Evolutionary conservation across 345 rosid genomes (phyloP).

Genomic region (Brassica juncea): DNA sequence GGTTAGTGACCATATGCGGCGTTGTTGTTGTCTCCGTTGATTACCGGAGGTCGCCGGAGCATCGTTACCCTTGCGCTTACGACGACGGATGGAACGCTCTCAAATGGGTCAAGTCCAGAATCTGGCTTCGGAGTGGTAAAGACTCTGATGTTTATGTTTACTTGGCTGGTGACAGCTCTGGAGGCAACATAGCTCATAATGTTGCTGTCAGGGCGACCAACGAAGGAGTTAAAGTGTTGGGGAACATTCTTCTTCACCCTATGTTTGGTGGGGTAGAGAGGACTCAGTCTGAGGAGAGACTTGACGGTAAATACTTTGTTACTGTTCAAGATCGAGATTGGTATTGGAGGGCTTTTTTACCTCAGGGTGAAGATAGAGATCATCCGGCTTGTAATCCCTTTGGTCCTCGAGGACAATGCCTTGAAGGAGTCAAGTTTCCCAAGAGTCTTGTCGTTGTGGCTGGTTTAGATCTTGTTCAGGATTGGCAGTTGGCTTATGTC

Average conservation of each 20-base stretch:
- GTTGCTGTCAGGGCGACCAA: slow-evolving; percentile 76
- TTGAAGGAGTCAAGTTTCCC: slow-evolving; percentile 59
- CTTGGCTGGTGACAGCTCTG: slow-evolving; percentile 93
- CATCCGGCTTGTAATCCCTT: slow-evolving; percentile 96
- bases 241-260: slow-evolving; percentile 86
- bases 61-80: slow-evolving; percentile 80
- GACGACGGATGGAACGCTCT: slow-evolving; percentile 98
- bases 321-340: slow-evolving; percentile 85
- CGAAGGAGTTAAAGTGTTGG: slow-evolving; percentile 60
- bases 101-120: slow-evolving; percentile 81
- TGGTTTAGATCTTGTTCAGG: slow-evolving; percentile 88
- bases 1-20: slow-evolving; percentile 63
- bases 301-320: slow-evolving; percentile 90
- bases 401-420: slow-evolving; percentile 64
- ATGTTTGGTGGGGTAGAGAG: slow-evolving; percentile 87
- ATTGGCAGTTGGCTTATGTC: slow-evolving; percentile 90
- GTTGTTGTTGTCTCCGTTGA: slow-evolving; percentile 88
- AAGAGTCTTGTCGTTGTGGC: slow-evolving; percentile 92
- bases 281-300: slow-evolving; percentile 65
- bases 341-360: slow-evolving; percentile 97
- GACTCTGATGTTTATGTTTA: slow-evolving; percentile 73
- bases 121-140: slow-evolving; percentile 81
- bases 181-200: slow-evolving; percentile 93
- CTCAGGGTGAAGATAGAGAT: slow-evolving; percentile 83
- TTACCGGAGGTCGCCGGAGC: slow-evolving; percentile 88